Base-by-base conservation (phyloP, 176 grass and related monocot species). In the Lolium perenne region DNA sequence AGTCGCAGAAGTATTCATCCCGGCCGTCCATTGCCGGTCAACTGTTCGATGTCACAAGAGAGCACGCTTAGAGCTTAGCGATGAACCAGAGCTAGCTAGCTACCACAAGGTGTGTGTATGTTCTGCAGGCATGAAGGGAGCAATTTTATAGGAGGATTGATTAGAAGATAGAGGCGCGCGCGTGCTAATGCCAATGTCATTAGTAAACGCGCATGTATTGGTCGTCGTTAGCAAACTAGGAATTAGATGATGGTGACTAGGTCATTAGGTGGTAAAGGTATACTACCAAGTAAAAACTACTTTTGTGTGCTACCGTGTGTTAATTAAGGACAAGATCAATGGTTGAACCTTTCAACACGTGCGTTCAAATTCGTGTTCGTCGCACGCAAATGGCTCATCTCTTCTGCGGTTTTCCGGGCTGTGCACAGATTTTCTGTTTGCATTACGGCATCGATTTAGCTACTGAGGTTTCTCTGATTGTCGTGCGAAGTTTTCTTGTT, bases 1-100 rank as follows among this genome's bases (percentile, higher is more conserved):
- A 97, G 65, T 94, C 62, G 21, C 32, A 17, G 70, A 76, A 87
- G 70, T 81, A 84, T 7, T 77, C 84, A 5, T 80, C 60, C 8
- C 59, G 49, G 50, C n/a, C 41, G 16, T 87, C 89, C 89, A 90
- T 89, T 46, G 2, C 13, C 20, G n/a, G 2, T 40, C 10, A 20
- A 23, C 69, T 20, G 3, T 15, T 57, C 38, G 16, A 6, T 67
- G 79, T 10, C 1, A 10, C 32, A 50, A 8, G 53, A 51, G 85
- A 51, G n/a, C 4, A 12, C 32, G 32, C 32, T 35, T 35, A 3
- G 32, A 35, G 32, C 64, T 47, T 43, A 29, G 43, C 9, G 38
- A 83, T 32, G 51, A 63, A 63, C n/a, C 21, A 49, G 1, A 5
- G 3, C 74, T 53, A 54, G 3, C 74, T 53, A 54, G 2, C 17